Evolutionary conservation across 176 grass and related monocot genomes (phyloP).

Genomic region (Aegilops tauschii): DNA sequence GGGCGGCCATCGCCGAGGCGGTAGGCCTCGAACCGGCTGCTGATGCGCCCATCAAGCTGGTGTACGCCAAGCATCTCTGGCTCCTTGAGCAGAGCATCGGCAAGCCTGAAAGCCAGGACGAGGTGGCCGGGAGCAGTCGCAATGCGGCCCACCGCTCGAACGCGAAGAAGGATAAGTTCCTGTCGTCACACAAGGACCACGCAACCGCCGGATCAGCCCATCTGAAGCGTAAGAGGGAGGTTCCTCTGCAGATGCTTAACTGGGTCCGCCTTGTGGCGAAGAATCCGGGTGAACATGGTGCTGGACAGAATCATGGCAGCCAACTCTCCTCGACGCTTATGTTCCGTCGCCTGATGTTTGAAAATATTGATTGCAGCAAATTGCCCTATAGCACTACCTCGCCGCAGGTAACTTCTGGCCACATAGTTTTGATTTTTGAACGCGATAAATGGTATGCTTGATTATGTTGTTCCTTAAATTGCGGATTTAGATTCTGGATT

Average conservation of each 20-base stretch:
- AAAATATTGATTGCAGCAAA: not conserved
- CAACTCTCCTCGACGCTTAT: not conserved
- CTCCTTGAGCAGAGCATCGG: constrained; percentile 24
- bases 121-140: not conserved
- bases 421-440: not conserved
- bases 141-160: not conserved
- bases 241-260: constrained; percentile 23
- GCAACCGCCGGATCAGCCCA: not conserved
- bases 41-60: constrained; percentile 17
- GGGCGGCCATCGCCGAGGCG: constrained; percentile 30
- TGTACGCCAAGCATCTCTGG: constrained; percentile 40
- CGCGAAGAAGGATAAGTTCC: constrained; percentile 24
- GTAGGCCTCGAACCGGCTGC: constrained; percentile 22
- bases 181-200: not conserved
- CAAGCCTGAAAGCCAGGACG: not conserved
- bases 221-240: constrained; percentile 41
- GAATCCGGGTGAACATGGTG: constrained; percentile 3
- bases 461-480: constrained; percentile 10
- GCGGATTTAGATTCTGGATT: not conserved
- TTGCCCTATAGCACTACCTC: not conserved
- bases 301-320: not conserved
- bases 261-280: constrained; percentile 40
- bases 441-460: not conserved
- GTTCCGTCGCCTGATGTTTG: constrained; percentile 26
- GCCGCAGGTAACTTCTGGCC: constrained; percentile 4